Evolutionary conservation across 1,284 basidiomycete species (phyloP).

Genomic region (Hortiboletus rubellus): DNA sequence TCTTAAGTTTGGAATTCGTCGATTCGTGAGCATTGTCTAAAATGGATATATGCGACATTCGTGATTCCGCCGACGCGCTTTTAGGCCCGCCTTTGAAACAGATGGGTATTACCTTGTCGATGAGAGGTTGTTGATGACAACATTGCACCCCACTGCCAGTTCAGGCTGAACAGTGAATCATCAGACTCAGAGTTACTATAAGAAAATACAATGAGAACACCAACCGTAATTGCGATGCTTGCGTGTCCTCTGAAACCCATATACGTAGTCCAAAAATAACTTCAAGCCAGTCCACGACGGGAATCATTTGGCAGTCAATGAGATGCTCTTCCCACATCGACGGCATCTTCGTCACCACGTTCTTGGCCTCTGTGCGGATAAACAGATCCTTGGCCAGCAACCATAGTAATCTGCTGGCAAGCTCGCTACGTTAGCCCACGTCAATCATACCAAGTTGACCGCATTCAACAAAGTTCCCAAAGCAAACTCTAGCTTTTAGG

Average conservation of each 20-base stretch:
- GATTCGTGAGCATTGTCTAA: slow-evolving; percentile 4
- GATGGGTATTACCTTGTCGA: slow-evolving; percentile 13
- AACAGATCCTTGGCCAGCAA: slow-evolving; percentile 17
- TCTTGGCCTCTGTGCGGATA: background rate
- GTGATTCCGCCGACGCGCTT: background rate
- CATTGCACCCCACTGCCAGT: slow-evolving; percentile 18
- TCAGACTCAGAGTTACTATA: background rate
- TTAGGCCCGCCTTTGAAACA: slow-evolving; percentile 10
- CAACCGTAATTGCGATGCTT: background rate
- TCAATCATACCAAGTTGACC: slow-evolving; percentile 15
- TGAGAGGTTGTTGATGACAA: background rate
- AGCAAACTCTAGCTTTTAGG: background rate
- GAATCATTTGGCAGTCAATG: slow-evolving; percentile 5
- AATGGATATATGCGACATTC: slow-evolving; percentile 14
- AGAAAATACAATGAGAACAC: background rate
- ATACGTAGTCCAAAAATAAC: slow-evolving; percentile 6
- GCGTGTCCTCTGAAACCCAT: background rate
- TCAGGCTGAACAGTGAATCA: background rate
- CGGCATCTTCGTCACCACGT: background rate
- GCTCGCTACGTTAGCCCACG: slow-evolving; percentile 3
- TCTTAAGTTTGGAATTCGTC: background rate
- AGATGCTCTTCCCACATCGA: background rate
- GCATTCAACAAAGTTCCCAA: background rate
- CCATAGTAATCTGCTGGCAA: slow-evolving; percentile 14
- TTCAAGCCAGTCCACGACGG: slow-evolving; percentile 10